Evolutionary conservation across 2,329 filamentous ascomycete species (phyloP).

Genomic region (Ceratocystis papillata): DNA sequence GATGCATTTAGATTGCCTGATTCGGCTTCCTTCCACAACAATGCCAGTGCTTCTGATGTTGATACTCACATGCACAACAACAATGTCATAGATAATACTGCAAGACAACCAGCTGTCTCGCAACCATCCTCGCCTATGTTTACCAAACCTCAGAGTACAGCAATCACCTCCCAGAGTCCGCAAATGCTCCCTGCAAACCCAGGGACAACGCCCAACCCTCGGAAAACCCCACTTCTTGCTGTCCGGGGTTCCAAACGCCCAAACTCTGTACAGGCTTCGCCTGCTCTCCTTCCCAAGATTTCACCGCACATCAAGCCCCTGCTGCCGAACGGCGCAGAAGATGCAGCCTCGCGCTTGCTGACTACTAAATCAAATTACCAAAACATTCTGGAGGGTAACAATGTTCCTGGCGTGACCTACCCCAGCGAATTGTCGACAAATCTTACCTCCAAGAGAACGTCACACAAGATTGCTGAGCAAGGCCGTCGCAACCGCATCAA

Average conservation of each 20-base stretch:
- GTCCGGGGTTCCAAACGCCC: constrained; percentile 55
- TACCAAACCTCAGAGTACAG: constrained; percentile 33
- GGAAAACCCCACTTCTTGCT: constrained; percentile 47
- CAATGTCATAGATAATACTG: constrained; percentile 33
- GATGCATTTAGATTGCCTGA: constrained; percentile 57
- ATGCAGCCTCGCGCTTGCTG: constrained; percentile 60
- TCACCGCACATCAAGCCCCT: constrained; percentile 91
- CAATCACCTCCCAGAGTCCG: constrained; percentile 56
- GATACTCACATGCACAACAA: constrained; percentile 17
- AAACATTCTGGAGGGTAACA: constrained; percentile 88
- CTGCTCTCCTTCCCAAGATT: constrained; percentile 76
- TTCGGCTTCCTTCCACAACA: constrained; percentile 39
- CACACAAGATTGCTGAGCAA: constrained; percentile 96
- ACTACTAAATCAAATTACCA: constrained; percentile 97
- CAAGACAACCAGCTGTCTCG: constrained; percentile 31
- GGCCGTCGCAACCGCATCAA: constrained; percentile 93
- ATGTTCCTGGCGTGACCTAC: constrained; percentile 79
- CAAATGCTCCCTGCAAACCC: constrained; percentile 47
- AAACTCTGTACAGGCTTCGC: constrained; percentile 67
- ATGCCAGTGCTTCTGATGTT: constrained; percentile 32
- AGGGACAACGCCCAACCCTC: constrained; percentile 30
- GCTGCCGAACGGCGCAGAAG: constrained; percentile 54
- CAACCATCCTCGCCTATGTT: constrained; percentile 40
- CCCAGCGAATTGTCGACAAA: constrained; percentile 86
- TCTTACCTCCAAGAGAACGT: constrained; percentile 89